Evolutionary conservation across 768 basidiomycete species (phyloP).

Genomic region (Tubosaeta sp.): DNA sequence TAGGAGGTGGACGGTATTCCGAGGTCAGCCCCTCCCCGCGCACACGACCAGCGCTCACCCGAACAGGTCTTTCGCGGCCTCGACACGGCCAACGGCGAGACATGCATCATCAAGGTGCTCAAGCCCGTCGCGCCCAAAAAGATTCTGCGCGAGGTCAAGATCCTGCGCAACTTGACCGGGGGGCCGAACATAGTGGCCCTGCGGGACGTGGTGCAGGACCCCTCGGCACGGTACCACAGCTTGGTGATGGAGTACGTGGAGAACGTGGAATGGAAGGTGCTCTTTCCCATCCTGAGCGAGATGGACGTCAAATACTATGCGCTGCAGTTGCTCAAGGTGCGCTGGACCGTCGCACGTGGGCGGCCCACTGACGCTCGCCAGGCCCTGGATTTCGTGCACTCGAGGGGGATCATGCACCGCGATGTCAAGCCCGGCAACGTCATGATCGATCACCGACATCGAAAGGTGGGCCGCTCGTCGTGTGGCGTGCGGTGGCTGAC

Average conservation of each 20-base stretch:
- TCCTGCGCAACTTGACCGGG: constrained; percentile 63
- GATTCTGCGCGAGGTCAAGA: constrained; percentile 74
- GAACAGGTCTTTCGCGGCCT: constrained; percentile 57
- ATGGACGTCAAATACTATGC: constrained; percentile 65
- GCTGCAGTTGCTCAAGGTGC: constrained; percentile 57
- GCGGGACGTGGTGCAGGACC: constrained; percentile 65
- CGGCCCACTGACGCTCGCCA: background rate
- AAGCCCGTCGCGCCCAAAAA: constrained; percentile 66
- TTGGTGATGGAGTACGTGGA: constrained; percentile 68
- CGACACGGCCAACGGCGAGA: constrained; percentile 50
- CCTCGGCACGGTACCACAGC: constrained; percentile 56
- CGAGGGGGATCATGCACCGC: constrained; percentile 69
- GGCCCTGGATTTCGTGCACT: constrained; percentile 70
- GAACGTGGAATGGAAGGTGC: constrained; percentile 60
- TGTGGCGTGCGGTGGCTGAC: background rate
- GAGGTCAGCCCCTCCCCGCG: constrained; percentile 37
- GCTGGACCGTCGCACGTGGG: too few relatives aligned
- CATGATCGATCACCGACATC: constrained; percentile 65
- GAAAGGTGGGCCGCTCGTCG: constrained; percentile 41
- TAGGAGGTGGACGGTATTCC: constrained; percentile 65
- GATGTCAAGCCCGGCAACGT: constrained; percentile 69
- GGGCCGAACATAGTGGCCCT: constrained; percentile 67
- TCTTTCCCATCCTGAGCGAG: constrained; percentile 57
- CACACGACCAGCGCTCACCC: constrained; percentile 1
- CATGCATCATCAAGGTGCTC: constrained; percentile 65